A percentile compares a stretch with the other conserved stretches of the same genome.
Evolutionary conservation across 306 rosid species (phyloP).

Genomic region (Fragaria ananassa): DNA sequence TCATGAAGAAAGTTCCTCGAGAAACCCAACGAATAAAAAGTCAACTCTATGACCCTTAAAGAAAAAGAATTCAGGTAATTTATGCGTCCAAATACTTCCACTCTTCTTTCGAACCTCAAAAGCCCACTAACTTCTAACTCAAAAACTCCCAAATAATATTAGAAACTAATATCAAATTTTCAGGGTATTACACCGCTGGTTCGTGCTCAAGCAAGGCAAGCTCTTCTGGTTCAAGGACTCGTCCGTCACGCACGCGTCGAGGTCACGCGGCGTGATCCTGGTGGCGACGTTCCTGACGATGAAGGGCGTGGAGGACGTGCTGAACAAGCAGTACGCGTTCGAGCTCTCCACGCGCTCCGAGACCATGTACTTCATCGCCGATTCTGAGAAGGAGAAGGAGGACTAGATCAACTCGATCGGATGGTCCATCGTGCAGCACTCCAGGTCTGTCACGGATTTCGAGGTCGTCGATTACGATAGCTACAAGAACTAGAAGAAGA

Average conservation of each 20-base stretch:
- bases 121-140: too few species aligned
- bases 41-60: too few species aligned
- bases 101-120: too few species aligned
- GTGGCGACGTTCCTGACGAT: slow-evolving; percentile 52
- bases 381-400: slow-evolving; percentile 58
- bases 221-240: too few species aligned
- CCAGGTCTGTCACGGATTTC: slow-evolving; percentile 61
- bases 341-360: slow-evolving; percentile 50
- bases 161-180: too few species aligned
- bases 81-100: too few species aligned
- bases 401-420: slow-evolving; percentile 72
- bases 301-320: slow-evolving; percentile 53
- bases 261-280: slow-evolving; percentile 33
- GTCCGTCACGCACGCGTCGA: slow-evolving; percentile 18
- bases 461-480: slow-evolving; percentile 65
- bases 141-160: too few species aligned
- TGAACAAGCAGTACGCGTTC: slow-evolving; percentile 46
- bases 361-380: slow-evolving; percentile 61
- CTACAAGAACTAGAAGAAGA: slow-evolving; percentile 30
- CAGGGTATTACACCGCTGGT: too few species aligned
- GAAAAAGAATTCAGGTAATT: too few species aligned
- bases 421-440: slow-evolving; percentile 59
- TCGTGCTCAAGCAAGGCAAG: too few species aligned
- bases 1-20: too few species aligned
- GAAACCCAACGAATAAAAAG: too few species aligned